Base-by-base conservation (phyloP, 805 yeast species). In the Barnettozyma wickerhamii region DNA sequence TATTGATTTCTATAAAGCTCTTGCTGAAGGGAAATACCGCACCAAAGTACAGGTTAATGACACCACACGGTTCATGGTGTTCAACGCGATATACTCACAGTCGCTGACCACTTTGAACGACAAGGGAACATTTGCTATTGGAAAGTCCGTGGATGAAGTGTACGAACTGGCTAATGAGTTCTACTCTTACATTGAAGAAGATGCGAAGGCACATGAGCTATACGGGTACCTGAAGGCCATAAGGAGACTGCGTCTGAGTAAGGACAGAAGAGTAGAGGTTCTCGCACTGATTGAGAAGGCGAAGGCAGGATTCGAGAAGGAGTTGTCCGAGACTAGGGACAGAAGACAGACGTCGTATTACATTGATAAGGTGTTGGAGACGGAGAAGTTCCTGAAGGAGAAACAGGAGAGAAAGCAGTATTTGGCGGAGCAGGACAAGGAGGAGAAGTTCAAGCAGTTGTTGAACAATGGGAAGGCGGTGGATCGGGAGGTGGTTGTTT, bases 151-250 rank as follows among this genome's bases (percentile, higher is more conserved):
- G 3, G 47, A 46, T 13, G 31, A 29, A n/a, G 39, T 54, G n/a
- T 54, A 35, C 20, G 26, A 40, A 7, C 26, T 50, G 35, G 41
- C 58, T 7, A 51, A 50, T 14, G 40, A 37, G 2, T 53, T 51
- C 36, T 38, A 40, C 14, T 29, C 37, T 9, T 35, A 34, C 13
- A 18, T 38, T 28, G 33, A 35, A 9, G 23, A 40, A 3, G 35
- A 45, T 19, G 20, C 39, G 7, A 50, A 48, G 1, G 44, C 51
- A 4, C 45, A 45, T 35, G 57, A 51, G 29, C 19, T 50, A 6
- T 37, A 38, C 19, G 59, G 59, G 1, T 55, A 49, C 32, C 37
- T 50, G 13, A 53, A 55, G 23, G 41, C 58, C 2, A 19, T 55
- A n/a, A 51, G 53, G 44, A 47, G 52, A 33, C 30, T 55, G 7